Evolutionary conservation across 2,329 filamentous ascomycete species (phyloP), one percentile per base, ranked within the genome.

Genomic region (Ophiostoma piceae): DNA sequence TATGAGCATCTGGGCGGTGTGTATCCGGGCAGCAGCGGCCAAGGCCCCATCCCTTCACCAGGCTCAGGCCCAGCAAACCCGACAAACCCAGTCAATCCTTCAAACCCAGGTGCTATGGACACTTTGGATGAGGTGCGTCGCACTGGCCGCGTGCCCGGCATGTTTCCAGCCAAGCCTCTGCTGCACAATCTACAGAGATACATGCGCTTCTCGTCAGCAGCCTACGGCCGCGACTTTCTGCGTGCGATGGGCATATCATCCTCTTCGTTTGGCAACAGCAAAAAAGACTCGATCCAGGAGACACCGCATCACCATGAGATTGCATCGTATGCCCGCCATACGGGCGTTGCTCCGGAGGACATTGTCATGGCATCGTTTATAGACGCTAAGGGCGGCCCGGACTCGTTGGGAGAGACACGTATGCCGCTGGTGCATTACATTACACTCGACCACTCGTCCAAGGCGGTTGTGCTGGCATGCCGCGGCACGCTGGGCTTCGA

Each of bases 401-500:
- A 90, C 74, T 83, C 86, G 0, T 84, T 84, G 3, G 89, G 89
- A 0, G 84, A 87, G 29, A 88, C 86, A 0, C 88, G 88, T 0
- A 84, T 91, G 70, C 90, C 90, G 1, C 81, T 92, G 22, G 89
- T 92, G 2, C 90, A 92, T 77, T 92, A 91, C 74, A 85, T 92
- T 47, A 88, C 88, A 1, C 79, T 92, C 0, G 90, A 92, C 73
- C 88, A 90, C 75, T 87, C 89, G 68, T 89, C 89, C 1, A 89
- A 88, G 74, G 89, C 90, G 0, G 87, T 92, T 0, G 89, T 92
- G 0, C 80, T 92, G n/a, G 88, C 89, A 1, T 90, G 90, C 67
- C 85, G 90, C 51, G 90, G 90, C 1, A 92, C 90, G 0, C 81
- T 91, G 54, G 90, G 90, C 0, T 91, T 92, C 71, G 89, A 92